A percentile compares a stretch with the other conserved stretches of the same genome.
phyloP scores from a whole-genome alignment of 768 basidiomycete species.

The Trametes cingulata region DNA sequence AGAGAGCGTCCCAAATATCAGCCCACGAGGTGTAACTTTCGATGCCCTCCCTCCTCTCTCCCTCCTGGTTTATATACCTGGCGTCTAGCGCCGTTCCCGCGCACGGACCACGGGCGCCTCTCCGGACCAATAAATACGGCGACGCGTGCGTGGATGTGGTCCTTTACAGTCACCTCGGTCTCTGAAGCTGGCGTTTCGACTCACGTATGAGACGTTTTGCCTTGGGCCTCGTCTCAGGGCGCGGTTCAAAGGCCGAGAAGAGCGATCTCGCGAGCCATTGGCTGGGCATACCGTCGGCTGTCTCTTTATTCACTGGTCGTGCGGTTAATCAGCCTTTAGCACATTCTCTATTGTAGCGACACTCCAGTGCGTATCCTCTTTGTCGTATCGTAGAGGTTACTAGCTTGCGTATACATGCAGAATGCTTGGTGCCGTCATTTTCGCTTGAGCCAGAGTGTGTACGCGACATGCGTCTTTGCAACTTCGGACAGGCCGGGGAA shows the following conservation, averaged over 20 bases:
- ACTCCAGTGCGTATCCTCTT: no score
- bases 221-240: conserved; percentile 29
- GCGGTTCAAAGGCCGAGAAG: conserved; percentile 45
- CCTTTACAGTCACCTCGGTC: conserved; percentile 46
- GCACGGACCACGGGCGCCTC: conserved; percentile 55
- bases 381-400: no score
- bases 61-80: conserved; percentile 18
- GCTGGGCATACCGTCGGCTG: conserved; percentile 75
- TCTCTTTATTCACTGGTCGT: conserved; percentile 41
- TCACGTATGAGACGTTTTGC: conserved; percentile 22
- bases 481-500: no score
- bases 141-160: conserved; percentile 30
- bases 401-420: no score
- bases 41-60: conserved; percentile 31
- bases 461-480: no score
- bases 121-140: conserved; percentile 25
- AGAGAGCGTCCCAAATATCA: conserved; percentile 68
- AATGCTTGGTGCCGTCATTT: no score
- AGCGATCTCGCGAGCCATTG: conserved; percentile 42
- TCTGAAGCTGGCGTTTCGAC: conserved; percentile 36
- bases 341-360: conserved; percentile 37
- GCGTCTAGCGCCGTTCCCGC: conserved; percentile 31
- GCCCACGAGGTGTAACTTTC: conserved; percentile 75
- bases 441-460: no score
- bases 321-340: conserved; percentile 74